A percentile compares a stretch with the other conserved stretches of the same genome.
phyloP scores from a whole-genome alignment of 1,284 basidiomycete genomes.

The Ganoderma multipileum region DNA sequence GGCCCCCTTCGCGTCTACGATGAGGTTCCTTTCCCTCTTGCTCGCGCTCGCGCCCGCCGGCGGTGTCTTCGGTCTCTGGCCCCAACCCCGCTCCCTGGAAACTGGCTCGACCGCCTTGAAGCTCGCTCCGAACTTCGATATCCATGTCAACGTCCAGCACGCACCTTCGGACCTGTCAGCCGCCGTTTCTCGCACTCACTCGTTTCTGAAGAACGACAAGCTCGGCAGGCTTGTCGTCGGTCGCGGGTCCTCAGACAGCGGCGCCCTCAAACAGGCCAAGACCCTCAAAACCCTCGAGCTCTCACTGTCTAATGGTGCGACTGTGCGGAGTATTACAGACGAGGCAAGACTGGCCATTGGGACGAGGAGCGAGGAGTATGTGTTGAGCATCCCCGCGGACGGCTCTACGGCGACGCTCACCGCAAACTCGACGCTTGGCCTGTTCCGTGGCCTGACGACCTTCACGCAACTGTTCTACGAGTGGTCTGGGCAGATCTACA shows the following conservation, averaged over 20 bases:
- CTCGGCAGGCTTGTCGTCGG: slow-evolving; percentile 54
- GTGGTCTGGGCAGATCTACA: slow-evolving; percentile 55
- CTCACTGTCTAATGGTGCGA: slow-evolving; percentile 43
- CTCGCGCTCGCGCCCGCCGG: slow-evolving; percentile 13
- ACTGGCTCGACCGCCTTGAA: slow-evolving; percentile 58
- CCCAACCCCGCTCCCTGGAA: slow-evolving; percentile 58
- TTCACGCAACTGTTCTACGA: slow-evolving; percentile 82
- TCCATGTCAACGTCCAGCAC: slow-evolving; percentile 42
- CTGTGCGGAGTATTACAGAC: slow-evolving; percentile 48
- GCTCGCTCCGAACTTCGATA: slow-evolving; percentile 53
- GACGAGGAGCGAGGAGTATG: slow-evolving; percentile 69
- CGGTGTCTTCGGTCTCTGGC: slow-evolving; percentile 56
- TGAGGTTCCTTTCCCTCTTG: slow-evolving; percentile 18
- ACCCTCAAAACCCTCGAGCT: slow-evolving; percentile 45
- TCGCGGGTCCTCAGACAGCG: slow-evolving; percentile 49
- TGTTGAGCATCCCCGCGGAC: slow-evolving; percentile 63
- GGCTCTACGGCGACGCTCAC: slow-evolving; percentile 63
- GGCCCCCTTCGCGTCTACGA: slow-evolving; percentile 5
- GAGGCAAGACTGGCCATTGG: slow-evolving; percentile 62
- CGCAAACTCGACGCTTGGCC: slow-evolving; percentile 78
- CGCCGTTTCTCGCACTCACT: slow-evolving; percentile 50
- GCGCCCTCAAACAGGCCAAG: slow-evolving; percentile 38
- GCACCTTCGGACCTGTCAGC: slow-evolving; percentile 50
- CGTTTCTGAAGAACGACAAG: slow-evolving; percentile 48
- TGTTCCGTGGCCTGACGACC: slow-evolving; percentile 84